These are phyloP conservation scores for Candida glucosophila DNA, from an alignment of 1,139 yeast genomes.

Conservation along the genomic window DNA sequence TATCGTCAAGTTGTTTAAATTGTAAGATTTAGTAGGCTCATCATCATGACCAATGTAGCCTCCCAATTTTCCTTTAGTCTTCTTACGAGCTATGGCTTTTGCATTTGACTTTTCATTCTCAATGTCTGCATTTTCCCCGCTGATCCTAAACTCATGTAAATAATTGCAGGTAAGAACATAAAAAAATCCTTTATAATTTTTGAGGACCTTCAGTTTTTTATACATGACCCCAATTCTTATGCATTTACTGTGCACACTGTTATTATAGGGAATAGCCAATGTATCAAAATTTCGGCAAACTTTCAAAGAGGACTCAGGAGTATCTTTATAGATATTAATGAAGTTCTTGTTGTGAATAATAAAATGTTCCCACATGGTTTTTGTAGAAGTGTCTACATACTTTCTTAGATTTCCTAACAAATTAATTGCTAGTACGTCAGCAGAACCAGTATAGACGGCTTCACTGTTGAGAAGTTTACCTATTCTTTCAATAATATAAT, in stretches of 20 bases:
- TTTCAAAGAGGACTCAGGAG: constrained; percentile 18
- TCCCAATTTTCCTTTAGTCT: constrained; percentile 27
- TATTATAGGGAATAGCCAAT: constrained; percentile 25
- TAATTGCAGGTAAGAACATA: constrained; percentile 38
- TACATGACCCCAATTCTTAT: constrained; percentile 35
- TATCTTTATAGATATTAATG: constrained; percentile 22
- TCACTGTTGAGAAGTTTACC: constrained; percentile 20
- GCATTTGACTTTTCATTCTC: constrained; percentile 7
- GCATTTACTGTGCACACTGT: constrained; percentile 37
- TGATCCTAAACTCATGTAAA: constrained; percentile 33
- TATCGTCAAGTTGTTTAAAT: constrained; percentile 31
- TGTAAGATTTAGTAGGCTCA: constrained; percentile 34
- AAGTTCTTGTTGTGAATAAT: constrained; percentile 28
- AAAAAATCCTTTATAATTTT: constrained; percentile 30
- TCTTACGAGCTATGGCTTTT: constrained; percentile 6
- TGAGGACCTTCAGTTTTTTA: constrained; percentile 34
- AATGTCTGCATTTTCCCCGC: constrained; percentile 10
- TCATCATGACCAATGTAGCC: constrained; percentile 37
- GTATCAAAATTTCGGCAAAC: constrained; percentile 23
- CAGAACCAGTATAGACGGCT: constrained; percentile 9
- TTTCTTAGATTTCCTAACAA: constrained; percentile 10
- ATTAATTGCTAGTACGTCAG: constrained; percentile 6
- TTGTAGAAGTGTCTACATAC: constrained; percentile 14
- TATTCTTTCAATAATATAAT: constrained; percentile 23
- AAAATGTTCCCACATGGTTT: constrained; percentile 33